Evolutionary conservation across 78 protist genomes (phyloP).

Genomic region (Isochrysis galbana): DNA sequence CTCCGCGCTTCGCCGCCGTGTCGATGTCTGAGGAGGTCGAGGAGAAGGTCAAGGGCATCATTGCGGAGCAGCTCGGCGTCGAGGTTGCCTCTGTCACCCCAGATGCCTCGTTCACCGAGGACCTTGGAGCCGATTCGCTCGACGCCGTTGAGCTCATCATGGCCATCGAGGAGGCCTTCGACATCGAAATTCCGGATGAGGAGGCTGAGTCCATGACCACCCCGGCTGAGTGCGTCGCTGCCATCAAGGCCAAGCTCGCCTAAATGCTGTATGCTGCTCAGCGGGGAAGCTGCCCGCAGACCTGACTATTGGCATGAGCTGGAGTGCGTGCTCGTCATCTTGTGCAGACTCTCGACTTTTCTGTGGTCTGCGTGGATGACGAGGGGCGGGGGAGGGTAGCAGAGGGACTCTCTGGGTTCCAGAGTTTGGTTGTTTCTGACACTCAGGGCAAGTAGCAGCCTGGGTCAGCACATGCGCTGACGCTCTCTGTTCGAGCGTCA

Average conservation of each 20-base stretch:
- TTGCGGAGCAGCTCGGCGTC: slow-evolving; percentile 38
- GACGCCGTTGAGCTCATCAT: slow-evolving; percentile 34
- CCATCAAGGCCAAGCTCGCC: slow-evolving; percentile 6
- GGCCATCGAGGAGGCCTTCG: slow-evolving; percentile 39
- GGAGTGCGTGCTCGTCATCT: too few relatives aligned
- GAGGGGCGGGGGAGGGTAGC: too few relatives aligned
- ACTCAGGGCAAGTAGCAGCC: too few relatives aligned
- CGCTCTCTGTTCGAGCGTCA: too few relatives aligned
- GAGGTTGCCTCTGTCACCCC: not conserved
- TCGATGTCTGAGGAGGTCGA: not conserved
- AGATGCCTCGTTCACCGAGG: slow-evolving; percentile 9
- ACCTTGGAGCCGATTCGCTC: slow-evolving; percentile 13
- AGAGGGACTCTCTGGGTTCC: too few relatives aligned
- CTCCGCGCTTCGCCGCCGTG: not conserved
- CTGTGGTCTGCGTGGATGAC: too few relatives aligned
- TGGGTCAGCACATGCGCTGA: too few relatives aligned
- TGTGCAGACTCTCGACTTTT: too few relatives aligned
- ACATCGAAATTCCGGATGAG: slow-evolving; percentile 18
- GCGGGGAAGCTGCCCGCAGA: too few relatives aligned
- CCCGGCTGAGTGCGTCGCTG: not conserved
- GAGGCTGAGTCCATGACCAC: slow-evolving; percentile 23
- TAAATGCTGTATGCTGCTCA: too few relatives aligned
- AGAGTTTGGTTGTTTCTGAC: too few relatives aligned
- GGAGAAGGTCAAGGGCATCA: slow-evolving; percentile 18
- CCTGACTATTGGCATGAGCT: too few relatives aligned